These are phyloP conservation scores for Magnusiomyces tetraspermus DNA, from an alignment of 1,139 yeast species.

Conservation along the genomic window DNA sequence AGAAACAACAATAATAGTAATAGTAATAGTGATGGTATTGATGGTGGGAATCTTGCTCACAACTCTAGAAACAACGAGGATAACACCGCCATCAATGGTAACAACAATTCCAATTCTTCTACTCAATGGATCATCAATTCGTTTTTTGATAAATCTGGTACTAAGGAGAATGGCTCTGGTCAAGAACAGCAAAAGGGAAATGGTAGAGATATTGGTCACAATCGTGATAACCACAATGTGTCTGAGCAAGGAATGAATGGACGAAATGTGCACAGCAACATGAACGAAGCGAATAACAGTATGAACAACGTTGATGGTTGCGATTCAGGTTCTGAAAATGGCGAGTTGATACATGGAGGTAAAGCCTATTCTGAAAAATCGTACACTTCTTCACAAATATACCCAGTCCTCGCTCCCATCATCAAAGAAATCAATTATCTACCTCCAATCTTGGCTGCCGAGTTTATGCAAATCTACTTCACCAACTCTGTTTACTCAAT, in stretches of 20 bases:
- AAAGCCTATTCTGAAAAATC: neutral
- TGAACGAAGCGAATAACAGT: too few species aligned
- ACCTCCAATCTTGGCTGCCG: conserved; percentile 12
- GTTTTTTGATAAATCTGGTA: neutral
- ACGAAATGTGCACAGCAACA: too few species aligned
- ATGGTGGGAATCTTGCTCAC: neutral
- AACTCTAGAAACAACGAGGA: neutral
- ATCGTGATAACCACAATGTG: neutral
- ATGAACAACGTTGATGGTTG: neutral
- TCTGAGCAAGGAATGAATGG: too few species aligned
- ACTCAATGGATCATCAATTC: neutral
- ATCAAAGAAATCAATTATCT: conserved; percentile 13
- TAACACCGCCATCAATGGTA: neutral
- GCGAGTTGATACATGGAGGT: neutral
- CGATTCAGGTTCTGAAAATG: neutral
- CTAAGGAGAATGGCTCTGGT: neutral
- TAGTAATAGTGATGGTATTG: conserved; percentile 1
- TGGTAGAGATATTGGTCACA: neutral
- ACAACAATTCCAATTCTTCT: neutral
- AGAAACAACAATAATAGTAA: neutral
- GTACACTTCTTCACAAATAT: conserved; percentile 14
- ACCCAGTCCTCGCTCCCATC: conserved; percentile 28
- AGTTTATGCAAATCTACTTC: conserved; percentile 19
- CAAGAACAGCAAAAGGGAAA: neutral
- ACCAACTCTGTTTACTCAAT: conserved; percentile 21